Evolutionary conservation across 208 protist genomes (phyloP).

Genomic region (Crithidia brevicula): DNA sequence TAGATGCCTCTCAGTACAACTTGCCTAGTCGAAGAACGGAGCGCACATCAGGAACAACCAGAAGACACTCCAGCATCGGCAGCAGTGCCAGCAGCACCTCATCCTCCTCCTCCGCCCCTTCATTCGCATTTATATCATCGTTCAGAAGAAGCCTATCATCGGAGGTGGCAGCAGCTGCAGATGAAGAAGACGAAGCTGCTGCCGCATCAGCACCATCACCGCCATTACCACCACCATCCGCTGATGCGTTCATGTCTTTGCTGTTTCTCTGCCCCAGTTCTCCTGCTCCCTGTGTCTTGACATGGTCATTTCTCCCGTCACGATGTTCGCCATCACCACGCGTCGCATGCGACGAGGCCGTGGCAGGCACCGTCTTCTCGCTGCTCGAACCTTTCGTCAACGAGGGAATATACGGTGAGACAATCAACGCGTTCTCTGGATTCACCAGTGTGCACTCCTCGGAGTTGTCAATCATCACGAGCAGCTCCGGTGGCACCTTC

Average conservation of each 20-base stretch:
- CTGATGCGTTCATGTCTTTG: not conserved
- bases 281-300: not conserved
- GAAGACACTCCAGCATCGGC: slow-evolving; percentile 74
- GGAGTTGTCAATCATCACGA: slow-evolving; percentile 89
- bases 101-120: slow-evolving; percentile 49
- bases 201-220: not conserved
- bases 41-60: slow-evolving; percentile 83
- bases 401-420: slow-evolving; percentile 80
- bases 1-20: slow-evolving; percentile 33
- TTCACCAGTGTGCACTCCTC: slow-evolving; percentile 82
- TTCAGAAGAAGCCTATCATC: slow-evolving; percentile 11
- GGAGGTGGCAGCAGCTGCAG: too few species aligned
- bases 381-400: slow-evolving; percentile 9
- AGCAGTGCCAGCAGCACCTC: slow-evolving; percentile 78
- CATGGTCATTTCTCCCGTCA: too few species aligned
- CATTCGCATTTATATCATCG: slow-evolving; percentile 23
- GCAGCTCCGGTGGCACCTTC: slow-evolving; percentile 81
- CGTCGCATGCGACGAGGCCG: too few species aligned
- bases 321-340: too few species aligned
- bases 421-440: slow-evolving; percentile 80
- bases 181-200: too few species aligned
- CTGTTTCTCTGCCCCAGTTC: not conserved
- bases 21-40: slow-evolving; percentile 80
- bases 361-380: slow-evolving; percentile 6
- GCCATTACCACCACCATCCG: not conserved